These are phyloP conservation scores for Helenozyma baotianmanensis DNA, from an alignment of 805 yeast species.

Conservation along the genomic window DNA sequence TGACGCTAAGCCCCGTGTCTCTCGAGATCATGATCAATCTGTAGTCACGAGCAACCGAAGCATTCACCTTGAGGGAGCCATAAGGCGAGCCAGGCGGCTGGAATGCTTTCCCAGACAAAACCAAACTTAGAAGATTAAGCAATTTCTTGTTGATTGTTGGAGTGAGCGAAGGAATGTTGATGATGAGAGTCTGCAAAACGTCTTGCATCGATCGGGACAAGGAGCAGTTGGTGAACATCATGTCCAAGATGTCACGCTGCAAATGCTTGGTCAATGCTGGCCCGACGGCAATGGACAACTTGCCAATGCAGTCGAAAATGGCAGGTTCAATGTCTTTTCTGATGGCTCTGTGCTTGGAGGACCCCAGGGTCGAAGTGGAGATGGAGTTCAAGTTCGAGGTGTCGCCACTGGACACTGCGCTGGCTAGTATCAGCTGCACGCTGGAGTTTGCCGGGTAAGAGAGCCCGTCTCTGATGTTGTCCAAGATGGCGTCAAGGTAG, in stretches of 20 bases:
- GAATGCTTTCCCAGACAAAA: slow-evolving; percentile 76
- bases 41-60: slow-evolving; percentile 68
- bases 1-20: slow-evolving; percentile 53
- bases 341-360: slow-evolving; percentile 49
- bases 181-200: slow-evolving; percentile 62
- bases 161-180: slow-evolving; percentile 75
- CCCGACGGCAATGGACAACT: slow-evolving; percentile 83
- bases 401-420: slow-evolving; percentile 30
- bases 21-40: slow-evolving; percentile 68
- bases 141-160: slow-evolving; percentile 67
- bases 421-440: slow-evolving; percentile 37
- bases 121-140: slow-evolving; percentile 65
- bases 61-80: slow-evolving; percentile 53
- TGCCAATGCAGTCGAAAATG: slow-evolving; percentile 82
- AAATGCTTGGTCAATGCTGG: slow-evolving; percentile 88
- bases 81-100: slow-evolving; percentile 84
- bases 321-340: slow-evolving; percentile 79
- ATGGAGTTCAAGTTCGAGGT: slow-evolving; percentile 20
- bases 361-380: slow-evolving; percentile 24
- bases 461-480: slow-evolving; percentile 76
- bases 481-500: slow-evolving; percentile 82
- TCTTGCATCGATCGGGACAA: slow-evolving; percentile 79
- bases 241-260: slow-evolving; percentile 73
- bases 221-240: slow-evolving; percentile 72
- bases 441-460: slow-evolving; percentile 33